Base-by-base conservation (phyloP, 2,329 filamentous ascomycete genomes). In the Apiospora malaysiana region DNA sequence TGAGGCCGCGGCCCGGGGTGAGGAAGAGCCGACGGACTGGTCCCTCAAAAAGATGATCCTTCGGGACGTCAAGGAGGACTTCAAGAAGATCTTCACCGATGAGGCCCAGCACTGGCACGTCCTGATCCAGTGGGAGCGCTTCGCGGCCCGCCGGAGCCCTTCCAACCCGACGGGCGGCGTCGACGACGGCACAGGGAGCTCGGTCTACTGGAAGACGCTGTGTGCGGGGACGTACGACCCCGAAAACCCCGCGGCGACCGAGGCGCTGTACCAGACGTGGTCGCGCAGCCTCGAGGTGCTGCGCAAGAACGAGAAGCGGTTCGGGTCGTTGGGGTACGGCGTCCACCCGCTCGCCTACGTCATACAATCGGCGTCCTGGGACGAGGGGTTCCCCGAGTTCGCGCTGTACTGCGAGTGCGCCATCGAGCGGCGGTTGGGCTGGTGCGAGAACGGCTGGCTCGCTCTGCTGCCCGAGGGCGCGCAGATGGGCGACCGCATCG, bases 201-300 rank as follows among this genome's bases (percentile, higher is more conserved):
- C 42, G 9, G 66, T 47, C 14, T 70, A 70, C 46, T 56, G 69
- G 46, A 46, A 67, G 69, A 70, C 69, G 32, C 63, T 67, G n/a
- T 70, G 45, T 14, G 65, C 69, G n/a, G 66, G 45, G 0, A 67
- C 66, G 16, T 67, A 67, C 66, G 27, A 45, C 23, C 5, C 27
- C n/a, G 42, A 16, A 7, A 8, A 27, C 40, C 40, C 42, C 2
- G 45, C 10, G 16, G 23, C 27, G 9, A 67, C 66, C 0, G 42
- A 27, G 42, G 16, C 42, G 14, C 40, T 67, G 21, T 67, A 46
- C n/a, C 6, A 18, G 18, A 42, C 10, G 23, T 67, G 66, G 66
- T 67, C 40, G 23, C 42, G 42, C 23, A 67, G 66, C 66, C 66
- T 67, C n/a, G 66, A 67, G 40, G 25, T 47, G 42, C 40, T 67